These are phyloP conservation scores for Periconia digitata DNA, from an alignment of 2,329 filamentous ascomycete species.

Conservation along the genomic window DNA sequence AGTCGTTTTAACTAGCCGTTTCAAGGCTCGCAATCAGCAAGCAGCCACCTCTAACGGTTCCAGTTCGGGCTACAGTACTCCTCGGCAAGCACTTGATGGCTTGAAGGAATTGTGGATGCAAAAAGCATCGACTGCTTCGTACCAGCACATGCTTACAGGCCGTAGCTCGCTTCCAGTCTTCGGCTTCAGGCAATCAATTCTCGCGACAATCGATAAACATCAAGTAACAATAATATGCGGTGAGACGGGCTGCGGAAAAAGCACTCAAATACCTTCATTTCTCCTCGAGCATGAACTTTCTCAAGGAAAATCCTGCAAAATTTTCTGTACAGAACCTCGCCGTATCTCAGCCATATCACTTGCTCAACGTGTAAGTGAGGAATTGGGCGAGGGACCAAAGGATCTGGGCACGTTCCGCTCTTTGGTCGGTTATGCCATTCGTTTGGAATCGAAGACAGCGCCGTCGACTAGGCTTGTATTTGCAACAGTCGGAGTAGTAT, in stretches of 20 bases:
- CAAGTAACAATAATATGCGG: constrained; percentile 93
- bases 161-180: constrained; percentile 88
- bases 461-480: constrained; percentile 83
- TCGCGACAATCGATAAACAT: constrained; percentile 74
- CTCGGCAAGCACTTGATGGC: constrained; percentile 38
- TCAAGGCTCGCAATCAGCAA: constrained; percentile 54
- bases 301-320: constrained; percentile 79
- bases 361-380: constrained; percentile 89
- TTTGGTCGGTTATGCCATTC: constrained; percentile 90
- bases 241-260: constrained; percentile 96
- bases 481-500: constrained; percentile 88
- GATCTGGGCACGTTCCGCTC: constrained; percentile 83
- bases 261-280: constrained; percentile 94
- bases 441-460: constrained; percentile 83
- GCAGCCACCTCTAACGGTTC: constrained; percentile 26
- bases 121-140: constrained; percentile 57
- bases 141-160: constrained; percentile 75
- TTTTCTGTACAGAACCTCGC: constrained; percentile 93
- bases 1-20: constrained; percentile 74
- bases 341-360: constrained; percentile 96
- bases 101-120: constrained; percentile 55
- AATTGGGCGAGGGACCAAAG: constrained; percentile 80
- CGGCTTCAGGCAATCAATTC: constrained; percentile 75
- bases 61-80: constrained; percentile 34
- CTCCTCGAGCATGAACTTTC: constrained; percentile 86